Evolutionary conservation across 129 eudicot species (phyloP).

Genomic region (Centella asiatica): DNA sequence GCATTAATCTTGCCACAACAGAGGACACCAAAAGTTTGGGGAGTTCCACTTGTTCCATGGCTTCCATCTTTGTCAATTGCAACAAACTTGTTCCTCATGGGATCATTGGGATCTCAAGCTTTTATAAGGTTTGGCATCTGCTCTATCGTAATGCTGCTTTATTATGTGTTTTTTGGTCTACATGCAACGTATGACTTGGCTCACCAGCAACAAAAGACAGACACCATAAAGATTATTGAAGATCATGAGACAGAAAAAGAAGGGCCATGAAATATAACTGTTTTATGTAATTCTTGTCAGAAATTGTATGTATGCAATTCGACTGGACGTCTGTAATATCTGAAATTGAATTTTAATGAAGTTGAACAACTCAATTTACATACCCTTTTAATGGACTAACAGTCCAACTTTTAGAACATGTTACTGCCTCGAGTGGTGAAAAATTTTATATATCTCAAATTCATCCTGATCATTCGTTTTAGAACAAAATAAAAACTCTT

Average conservation of each 20-base stretch:
- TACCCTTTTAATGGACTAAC: too few species aligned
- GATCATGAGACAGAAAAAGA: not conserved
- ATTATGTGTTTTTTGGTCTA: slow-evolving; percentile 72
- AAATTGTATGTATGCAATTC: too few species aligned
- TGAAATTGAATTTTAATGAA: too few species aligned
- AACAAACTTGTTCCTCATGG: slow-evolving; percentile 60
- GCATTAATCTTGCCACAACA: slow-evolving; percentile 49
- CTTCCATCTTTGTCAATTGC: slow-evolving; percentile 70
- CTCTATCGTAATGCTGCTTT: slow-evolving; percentile 46
- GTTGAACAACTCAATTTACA: too few species aligned
- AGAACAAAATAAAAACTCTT: too few species aligned
- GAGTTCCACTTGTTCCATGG: slow-evolving; percentile 88
- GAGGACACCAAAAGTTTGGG: slow-evolving; percentile 59
- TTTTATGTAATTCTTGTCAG: too few species aligned
- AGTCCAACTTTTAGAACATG: too few species aligned
- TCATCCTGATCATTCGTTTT: too few species aligned
- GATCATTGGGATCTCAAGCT: slow-evolving; percentile 51
- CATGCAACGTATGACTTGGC: slow-evolving; percentile 88
- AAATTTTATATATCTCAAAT: too few species aligned
- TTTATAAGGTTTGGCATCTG: slow-evolving; percentile 50
- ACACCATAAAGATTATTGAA: not conserved
- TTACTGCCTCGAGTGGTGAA: too few species aligned
- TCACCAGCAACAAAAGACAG: slow-evolving; percentile 3
- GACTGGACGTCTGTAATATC: too few species aligned
- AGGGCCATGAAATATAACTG: too few species aligned